Base-by-base conservation (phyloP, 2,329 filamentous ascomycete genomes). In the Sporothrix dimorphospora region DNA sequence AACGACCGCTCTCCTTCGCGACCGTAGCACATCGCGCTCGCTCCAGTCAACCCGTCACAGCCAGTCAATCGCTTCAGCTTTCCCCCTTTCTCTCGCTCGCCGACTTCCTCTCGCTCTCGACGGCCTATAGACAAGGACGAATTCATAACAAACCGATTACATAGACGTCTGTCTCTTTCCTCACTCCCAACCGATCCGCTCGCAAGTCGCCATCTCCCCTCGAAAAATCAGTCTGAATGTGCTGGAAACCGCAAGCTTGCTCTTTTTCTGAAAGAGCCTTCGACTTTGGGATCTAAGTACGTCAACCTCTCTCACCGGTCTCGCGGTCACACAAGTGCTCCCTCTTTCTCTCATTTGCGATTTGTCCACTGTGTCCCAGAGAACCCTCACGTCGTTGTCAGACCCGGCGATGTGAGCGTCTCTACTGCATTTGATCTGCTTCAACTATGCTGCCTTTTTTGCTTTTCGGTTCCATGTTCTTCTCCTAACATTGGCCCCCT, bases 241-340 rank as follows among this genome's bases (percentile, higher is more conserved):
- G 30, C 72, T 53, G 51, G 68, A 72, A 40, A 68, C 63, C 65
- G 45, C 68, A 71, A 69, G 63, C 53, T 40, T 55, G 72, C 72
- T 73, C 72, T 73, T 72, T 61, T 38, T 42, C 34, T 2, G 14
- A 69, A 65, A 73, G 72, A 72, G 72, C 72, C 70, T 71, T 34
- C 21, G 42, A 49, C 53, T 59, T 71, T 65, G 65, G 72, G 68
- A 73, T 71, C 49, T 71, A 67, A 71, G 72, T 73, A 73, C 49
- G 72, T 72, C n/a, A 14, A 38, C 24, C 14, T 49, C 19, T 34
- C 9, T 24, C 59, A 45, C 38, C 38, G 59, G 38, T 45, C 19
- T 30, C 42, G n/a, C 16, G 42, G 55, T 63, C 55, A 30, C 53
- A 59, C 53, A 42, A 14, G 24, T 49, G 53, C 9, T 63, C 38